Evolutionary conservation across 2,329 filamentous ascomycete species (phyloP).

Genomic region (Parascedosporium putredinis): DNA sequence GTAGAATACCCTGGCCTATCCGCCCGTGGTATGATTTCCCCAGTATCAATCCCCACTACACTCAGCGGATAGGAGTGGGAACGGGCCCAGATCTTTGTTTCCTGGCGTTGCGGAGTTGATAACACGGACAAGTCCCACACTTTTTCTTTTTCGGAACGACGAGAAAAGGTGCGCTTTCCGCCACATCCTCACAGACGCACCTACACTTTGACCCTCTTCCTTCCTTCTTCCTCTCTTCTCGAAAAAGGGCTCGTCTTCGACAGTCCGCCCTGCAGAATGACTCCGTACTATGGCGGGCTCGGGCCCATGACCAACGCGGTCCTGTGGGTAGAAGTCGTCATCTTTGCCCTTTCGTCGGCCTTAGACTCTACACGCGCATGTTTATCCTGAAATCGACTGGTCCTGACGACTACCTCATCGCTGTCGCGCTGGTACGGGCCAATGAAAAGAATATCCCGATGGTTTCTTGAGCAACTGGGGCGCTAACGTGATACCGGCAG

Average conservation of each 20-base stretch:
- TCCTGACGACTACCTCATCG: neutral
- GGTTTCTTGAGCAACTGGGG: neutral
- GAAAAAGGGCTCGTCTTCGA: neutral
- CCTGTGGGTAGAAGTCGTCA: neutral
- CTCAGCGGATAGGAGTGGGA: neutral
- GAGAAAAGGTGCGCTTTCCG: too few relatives aligned
- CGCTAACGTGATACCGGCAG: neutral
- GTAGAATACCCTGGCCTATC: too few relatives aligned
- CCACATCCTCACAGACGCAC: too few relatives aligned
- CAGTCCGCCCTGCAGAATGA: neutral
- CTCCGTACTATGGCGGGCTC: neutral
- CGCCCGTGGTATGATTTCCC: too few relatives aligned
- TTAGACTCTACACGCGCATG: neutral
- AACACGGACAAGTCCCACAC: neutral
- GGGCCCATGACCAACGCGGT: slow-evolving; percentile 2
- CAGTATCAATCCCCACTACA: too few relatives aligned
- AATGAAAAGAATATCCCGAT: neutral
- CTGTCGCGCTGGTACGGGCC: neutral
- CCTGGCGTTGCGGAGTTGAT: neutral
- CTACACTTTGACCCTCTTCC: too few relatives aligned
- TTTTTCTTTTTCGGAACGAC: too few relatives aligned
- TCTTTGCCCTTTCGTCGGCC: neutral
- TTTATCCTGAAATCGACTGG: neutral
- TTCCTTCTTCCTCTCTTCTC: neutral
- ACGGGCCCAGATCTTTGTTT: neutral